Base-by-base conservation (phyloP, 2,329 filamentous ascomycete species). In the Penicillium sp. region DNA sequence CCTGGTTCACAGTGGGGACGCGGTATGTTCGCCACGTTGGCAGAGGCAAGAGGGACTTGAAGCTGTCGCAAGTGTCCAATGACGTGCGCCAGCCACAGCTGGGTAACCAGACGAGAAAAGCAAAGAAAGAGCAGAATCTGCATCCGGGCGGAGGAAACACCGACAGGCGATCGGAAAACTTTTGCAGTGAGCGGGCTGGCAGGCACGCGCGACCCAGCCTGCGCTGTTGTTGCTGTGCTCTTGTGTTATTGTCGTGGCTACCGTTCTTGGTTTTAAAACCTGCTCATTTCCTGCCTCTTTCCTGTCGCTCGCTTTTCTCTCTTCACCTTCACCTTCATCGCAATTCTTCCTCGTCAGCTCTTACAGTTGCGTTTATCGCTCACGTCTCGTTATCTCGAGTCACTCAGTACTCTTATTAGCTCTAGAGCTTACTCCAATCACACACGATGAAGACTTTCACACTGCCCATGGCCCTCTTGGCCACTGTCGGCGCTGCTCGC, bases 361-460 rank as follows among this genome's bases (percentile, higher is more conserved):
- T 56, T 11, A 21, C 2, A 35, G 17, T 51, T 31, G 35, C 58
- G 35, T 38, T 53, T 26, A 35, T 59, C 55, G 38, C 30, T 54
- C 49, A 30, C 30, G 44, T 13, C 13, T 11, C 19, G 48, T 58
- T 56, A n/a, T 23, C 41, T 19, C 17, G 30, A 35, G 48, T 55
- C 44, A 49, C 41, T 51, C 53, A 35, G 31, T 58, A 45, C 49
- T 44, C 47, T 54, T 57, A 60, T 53, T 15, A 57, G 46, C 31
- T 29, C 49, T 55, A 21, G 29, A 49, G 21, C 58, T 30, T 56
- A 29, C 26, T 49, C 58, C 31, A 47, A 23, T 21, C 35, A 35
- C 52, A 47, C 69, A 73, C 62, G 58, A 76, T 76, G 74, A 76
- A 75, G 73, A 68, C 72, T 38, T 67, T 74, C 67, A 64, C 71